Percentiles rank a stretch among this genome's conserved stretches.
These are phyloP conservation scores for Carpinus viminea DNA, from an alignment of 306 rosid genomes.

Conservation along the genomic window DNA sequence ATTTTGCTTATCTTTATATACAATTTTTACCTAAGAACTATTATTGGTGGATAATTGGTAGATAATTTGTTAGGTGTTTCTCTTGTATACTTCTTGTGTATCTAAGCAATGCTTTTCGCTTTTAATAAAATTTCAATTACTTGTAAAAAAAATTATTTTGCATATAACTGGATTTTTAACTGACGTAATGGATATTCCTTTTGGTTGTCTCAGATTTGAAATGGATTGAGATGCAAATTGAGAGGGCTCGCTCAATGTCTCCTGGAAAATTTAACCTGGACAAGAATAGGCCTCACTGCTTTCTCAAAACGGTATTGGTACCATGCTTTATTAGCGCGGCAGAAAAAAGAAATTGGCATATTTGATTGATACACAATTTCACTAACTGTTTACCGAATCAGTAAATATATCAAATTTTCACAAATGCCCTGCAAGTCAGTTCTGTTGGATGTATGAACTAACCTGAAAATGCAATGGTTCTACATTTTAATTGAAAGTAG, in stretches of 20 bases:
- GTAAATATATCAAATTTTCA: too few relatives aligned
- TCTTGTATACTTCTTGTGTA: too few relatives aligned
- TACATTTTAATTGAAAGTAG: not conserved
- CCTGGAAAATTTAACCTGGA: conserved; percentile 54
- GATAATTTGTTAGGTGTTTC: too few relatives aligned
- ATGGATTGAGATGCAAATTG: conserved; percentile 51
- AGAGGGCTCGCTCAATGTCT: conserved; percentile 70
- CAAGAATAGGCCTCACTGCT: conserved; percentile 68
- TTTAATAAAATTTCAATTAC: not conserved
- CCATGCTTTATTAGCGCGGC: conserved; percentile 4
- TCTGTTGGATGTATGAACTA: not conserved
- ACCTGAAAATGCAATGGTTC: not conserved
- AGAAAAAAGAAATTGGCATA: not conserved
- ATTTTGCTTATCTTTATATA: too few relatives aligned
- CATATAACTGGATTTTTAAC: not conserved
- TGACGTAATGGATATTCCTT: conserved; percentile 5
- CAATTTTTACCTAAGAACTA: too few relatives aligned
- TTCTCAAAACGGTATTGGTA: conserved; percentile 76
- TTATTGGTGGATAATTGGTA: too few relatives aligned
- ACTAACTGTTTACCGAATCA: conserved; percentile 1
- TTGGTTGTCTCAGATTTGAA: conserved; percentile 57
- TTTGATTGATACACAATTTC: conserved; percentile 5
- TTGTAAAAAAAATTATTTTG: conserved; percentile 6
- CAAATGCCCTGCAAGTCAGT: not conserved
- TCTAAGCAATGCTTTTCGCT: too few relatives aligned